Conservation (phyloP, 805 yeast genomes). For the Candida railenensis region DNA sequence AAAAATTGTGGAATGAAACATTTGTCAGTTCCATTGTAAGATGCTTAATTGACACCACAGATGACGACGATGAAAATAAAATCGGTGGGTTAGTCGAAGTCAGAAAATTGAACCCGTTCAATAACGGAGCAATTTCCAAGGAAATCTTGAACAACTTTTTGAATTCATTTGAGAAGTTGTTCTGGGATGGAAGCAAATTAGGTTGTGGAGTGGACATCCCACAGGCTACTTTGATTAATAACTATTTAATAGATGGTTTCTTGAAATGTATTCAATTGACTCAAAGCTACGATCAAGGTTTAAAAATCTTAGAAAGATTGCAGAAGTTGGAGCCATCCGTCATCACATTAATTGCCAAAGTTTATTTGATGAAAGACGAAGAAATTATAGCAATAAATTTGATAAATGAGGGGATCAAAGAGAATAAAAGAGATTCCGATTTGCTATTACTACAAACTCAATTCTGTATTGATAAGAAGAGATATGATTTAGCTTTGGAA, state of each 20-base stretch:
- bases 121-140: conserved; percentile 44
- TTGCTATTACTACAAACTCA: conserved; percentile 56
- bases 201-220: conserved; percentile 72
- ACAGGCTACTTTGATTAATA: conserved; percentile 59
- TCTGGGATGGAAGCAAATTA: conserved; percentile 60
- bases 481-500: conserved; percentile 56
- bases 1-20: conserved; percentile 48
- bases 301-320: conserved; percentile 57
- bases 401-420: conserved; percentile 49
- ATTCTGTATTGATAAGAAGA: conserved; percentile 52
- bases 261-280: conserved; percentile 63
- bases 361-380: conserved; percentile 52
- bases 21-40: conserved; percentile 73
- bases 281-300: conserved; percentile 59
- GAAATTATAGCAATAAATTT: conserved; percentile 58
- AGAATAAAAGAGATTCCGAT: conserved; percentile 54
- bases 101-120: conserved; percentile 76
- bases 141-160: conserved; percentile 47
- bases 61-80: conserved; percentile 63
- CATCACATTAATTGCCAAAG: conserved; percentile 51
- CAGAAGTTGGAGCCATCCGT: conserved; percentile 55
- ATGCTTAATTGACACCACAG: conserved; percentile 62
- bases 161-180: conserved; percentile 64
- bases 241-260: conserved; percentile 76
- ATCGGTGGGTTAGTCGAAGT: conserved; percentile 74